Base-by-base conservation (phyloP, 2,329 filamentous ascomycete species). In the Gnomoniopsis sp. region DNA sequence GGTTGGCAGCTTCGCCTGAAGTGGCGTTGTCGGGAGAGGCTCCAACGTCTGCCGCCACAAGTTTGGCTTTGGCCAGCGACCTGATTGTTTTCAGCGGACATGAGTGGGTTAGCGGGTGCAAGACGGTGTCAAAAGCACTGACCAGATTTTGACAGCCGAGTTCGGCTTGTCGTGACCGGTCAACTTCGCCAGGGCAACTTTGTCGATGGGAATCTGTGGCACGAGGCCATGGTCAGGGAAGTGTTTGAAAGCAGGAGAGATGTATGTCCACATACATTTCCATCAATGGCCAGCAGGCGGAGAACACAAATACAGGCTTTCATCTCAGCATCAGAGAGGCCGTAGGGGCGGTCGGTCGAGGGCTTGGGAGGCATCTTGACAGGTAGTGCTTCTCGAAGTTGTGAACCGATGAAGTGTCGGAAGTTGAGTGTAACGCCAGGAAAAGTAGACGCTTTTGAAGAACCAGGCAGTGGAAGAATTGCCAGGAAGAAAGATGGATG, bases 81-180 rank as follows among this genome's bases (percentile, higher is more conserved):
- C 46, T 49, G 44, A 3, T 26, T n/a, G 14, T 23, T 19, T 15
- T 12, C 50, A n/a, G 22, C 47, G 56, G 7, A 33, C 48, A 19
- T 41, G 55, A 44, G n/a, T 44, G 6, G 19, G 17, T 3, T 3
- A 44, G 6, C n/a, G 10, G 41, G 6, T 21, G 17, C 15, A 19
- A 21, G 19, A 49, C 22, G 3, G 22, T n/a, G 41, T 21, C 8
- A 19, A 19, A 14, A 14, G 21, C 1, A 53, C 55, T 34, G 53
- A 53, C 58, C 58, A 59, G 15, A 59, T n/a, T 10, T 41, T 41
- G 23, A 21, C 6, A 34, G 58, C 58, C 21, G 49, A 49, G 17
- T 48, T 33, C 3, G 41, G 15, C 17, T 53, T 57, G 3, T 6
- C 7, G 33, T 59, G 58, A 3, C 58, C 58, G 6, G 53, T 59